Base-by-base conservation (phyloP, 495 filamentous ascomycete species). In the Penicillium parvum region DNA sequence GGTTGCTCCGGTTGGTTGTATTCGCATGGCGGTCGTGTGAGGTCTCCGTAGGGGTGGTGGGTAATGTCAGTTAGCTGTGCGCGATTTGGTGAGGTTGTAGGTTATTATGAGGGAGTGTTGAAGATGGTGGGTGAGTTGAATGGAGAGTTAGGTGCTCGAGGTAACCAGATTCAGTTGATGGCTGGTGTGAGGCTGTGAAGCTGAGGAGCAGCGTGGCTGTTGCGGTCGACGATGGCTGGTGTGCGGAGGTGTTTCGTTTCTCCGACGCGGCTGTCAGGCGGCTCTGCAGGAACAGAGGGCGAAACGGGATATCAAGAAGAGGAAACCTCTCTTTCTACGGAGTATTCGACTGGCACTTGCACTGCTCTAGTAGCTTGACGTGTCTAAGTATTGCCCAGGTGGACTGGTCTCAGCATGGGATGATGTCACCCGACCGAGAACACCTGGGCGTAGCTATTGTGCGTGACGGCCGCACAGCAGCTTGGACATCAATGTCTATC, bases 1-100 rank as follows among this genome's bases (percentile, higher is more conserved):
- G 7, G 76, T 32, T 9, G 40, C 37, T 44, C 45, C 45, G 23
- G 19, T 45, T 12, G 57, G 60, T 51, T 57, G 55, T 65, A 70
- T 56, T 57, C 64, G 69, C 69, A 73, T 73, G 35, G 47, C 56
- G 58, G 18, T 9, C n/a, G 17, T 32, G 21, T 32, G 35, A n/a
- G 12, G 30, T 45, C 20, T 22, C 33, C 27, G 9, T 35, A 25
- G 23, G 17, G 43, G 23, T 40, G 33, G 15, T 44, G 20, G 33
- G 23, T 35, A 16, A 28, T 27, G 22, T 15, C 12, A 23, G 12
- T 26, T 21, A 19, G 18, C 19, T 11, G 29, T 7, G 14, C 11
- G 5, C 11, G 18, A n/a, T n/a, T n/a, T n/a, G n/a, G n/a, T n/a
- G n/a, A n/a, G n/a, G n/a, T n/a, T n/a, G n/a, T n/a, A n/a, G n/a